phyloP scores from a whole-genome alignment of 2,329 filamentous ascomycete species.

The Torrubiellomyces zombiae region DNA sequence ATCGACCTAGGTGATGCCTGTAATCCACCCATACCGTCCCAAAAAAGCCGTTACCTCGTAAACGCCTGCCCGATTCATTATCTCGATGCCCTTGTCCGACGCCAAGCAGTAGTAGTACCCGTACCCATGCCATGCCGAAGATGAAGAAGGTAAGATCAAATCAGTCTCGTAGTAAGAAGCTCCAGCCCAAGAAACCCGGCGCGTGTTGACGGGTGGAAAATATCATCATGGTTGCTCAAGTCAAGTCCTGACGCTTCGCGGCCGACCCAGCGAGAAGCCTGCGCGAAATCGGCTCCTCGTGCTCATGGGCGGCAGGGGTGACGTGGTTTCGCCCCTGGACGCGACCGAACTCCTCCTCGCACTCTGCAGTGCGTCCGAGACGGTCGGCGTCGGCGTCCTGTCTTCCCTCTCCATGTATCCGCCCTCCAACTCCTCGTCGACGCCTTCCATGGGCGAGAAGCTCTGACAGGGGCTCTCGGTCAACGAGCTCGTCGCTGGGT shows the following conservation, averaged over 20 bases:
- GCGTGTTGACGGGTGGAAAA: too few relatives aligned
- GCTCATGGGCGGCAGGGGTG: slow-evolving; percentile 11
- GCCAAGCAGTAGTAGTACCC: too few relatives aligned
- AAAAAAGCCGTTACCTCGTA: too few relatives aligned
- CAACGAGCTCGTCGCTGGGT: slow-evolving; percentile 17
- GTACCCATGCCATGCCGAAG: too few relatives aligned
- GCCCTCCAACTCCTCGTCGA: slow-evolving; percentile 15
- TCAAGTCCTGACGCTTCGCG: slow-evolving; percentile 23
- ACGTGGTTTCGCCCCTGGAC: slow-evolving; percentile 8
- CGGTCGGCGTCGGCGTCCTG: slow-evolving; percentile 10
- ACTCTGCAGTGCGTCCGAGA: slow-evolving; percentile 27
- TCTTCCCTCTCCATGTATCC: slow-evolving; percentile 8
- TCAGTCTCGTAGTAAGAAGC: too few relatives aligned
- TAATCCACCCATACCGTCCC: too few relatives aligned
- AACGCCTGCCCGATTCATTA: too few relatives aligned
- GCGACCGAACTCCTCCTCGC: slow-evolving; percentile 23
- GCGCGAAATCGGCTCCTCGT: slow-evolving; percentile 17
- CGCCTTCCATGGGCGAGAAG: slow-evolving; percentile 15
- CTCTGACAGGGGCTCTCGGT: slow-evolving; percentile 15
- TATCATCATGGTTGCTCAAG: too few relatives aligned
- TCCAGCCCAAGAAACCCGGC: too few relatives aligned
- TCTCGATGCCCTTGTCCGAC: too few relatives aligned
- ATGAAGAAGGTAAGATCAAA: too few relatives aligned
- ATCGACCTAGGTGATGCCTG: too few relatives aligned
- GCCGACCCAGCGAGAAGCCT: slow-evolving; percentile 18